Conservation (phyloP, 1,284 basidiomycete species). For the Clitocybe nebularis region DNA sequence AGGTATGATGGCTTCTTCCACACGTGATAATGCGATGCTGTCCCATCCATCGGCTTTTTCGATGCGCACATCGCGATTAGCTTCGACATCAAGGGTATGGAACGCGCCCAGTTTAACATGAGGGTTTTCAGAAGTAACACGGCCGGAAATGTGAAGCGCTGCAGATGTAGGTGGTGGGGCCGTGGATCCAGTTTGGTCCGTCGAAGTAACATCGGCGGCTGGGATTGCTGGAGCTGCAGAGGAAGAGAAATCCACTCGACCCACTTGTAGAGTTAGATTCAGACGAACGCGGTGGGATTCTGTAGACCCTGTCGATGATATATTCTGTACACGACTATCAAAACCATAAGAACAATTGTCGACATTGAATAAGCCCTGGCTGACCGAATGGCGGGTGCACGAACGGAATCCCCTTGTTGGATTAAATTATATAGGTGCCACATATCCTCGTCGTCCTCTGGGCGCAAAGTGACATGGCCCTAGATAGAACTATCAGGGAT, state of each 20-base stretch:
- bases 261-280: conserved; percentile 82
- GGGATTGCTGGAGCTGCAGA: conserved; percentile 48
- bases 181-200: conserved; percentile 38
- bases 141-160: conserved; percentile 84
- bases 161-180: conserved; percentile 45
- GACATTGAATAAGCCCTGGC: conserved; percentile 12
- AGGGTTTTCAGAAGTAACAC: conserved; percentile 86
- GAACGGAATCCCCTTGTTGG: conserved; percentile 82
- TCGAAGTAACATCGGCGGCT: conserved; percentile 41
- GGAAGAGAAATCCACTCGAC: conserved; percentile 66
- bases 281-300: conserved; percentile 88
- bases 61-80: conserved; percentile 89
- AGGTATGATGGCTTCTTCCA: conserved; percentile 88
- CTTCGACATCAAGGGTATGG: conserved; percentile 94
- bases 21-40: conserved; percentile 76
- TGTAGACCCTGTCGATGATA: conserved; percentile 89
- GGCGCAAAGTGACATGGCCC: conserved; percentile 88
- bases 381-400: conserved; percentile 86
- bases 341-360: conserved; percentile 5
- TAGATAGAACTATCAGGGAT: conserved; percentile 33
- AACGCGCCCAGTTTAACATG: conserved; percentile 94
- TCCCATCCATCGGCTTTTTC: conserved; percentile 92
- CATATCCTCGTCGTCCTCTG: conserved; percentile 98
- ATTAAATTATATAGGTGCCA: conserved; percentile 99
- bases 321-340: conserved; percentile 67